Conservation (phyloP, 305 asterid species). For the Fraxinus velutina region DNA sequence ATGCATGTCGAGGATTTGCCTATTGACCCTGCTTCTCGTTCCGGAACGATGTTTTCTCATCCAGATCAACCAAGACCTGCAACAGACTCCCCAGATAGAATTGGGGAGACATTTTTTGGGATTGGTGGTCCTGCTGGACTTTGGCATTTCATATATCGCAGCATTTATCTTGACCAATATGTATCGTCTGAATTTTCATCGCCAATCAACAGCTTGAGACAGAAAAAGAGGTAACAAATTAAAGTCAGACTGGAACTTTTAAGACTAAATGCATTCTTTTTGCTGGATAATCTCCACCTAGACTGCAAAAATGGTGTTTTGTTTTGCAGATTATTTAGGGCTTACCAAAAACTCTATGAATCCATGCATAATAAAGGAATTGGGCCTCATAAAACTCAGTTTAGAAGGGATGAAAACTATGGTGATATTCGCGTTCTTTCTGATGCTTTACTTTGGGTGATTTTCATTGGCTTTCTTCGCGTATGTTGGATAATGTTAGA, state of each 20-base stretch:
- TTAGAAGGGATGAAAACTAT: constrained; percentile 87
- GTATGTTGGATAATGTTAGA: constrained; percentile 1
- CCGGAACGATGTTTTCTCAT: constrained; percentile 57
- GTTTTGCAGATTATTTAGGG: constrained; percentile 69
- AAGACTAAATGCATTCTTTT: constrained; percentile 14
- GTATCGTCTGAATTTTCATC: constrained; percentile 92
- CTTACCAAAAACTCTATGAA: constrained; percentile 69
- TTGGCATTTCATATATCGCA: constrained; percentile 95
- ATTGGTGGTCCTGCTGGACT: constrained; percentile 95
- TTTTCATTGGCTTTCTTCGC: constrained; percentile 1
- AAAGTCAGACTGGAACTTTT: constrained; percentile 18
- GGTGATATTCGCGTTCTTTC: constrained; percentile 42
- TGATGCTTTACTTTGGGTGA: background rate
- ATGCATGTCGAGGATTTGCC: constrained; percentile 81
- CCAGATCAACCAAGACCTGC: constrained; percentile 51
- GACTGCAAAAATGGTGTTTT: constrained; percentile 16
- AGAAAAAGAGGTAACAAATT: constrained; percentile 70
- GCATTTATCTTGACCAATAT: constrained; percentile 77
- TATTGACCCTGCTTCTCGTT: constrained; percentile 48
- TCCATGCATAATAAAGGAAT: constrained; percentile 84
- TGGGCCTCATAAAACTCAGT: constrained; percentile 95
- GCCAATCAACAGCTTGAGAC: constrained; percentile 66
- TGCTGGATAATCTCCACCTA: constrained; percentile 9
- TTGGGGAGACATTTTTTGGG: constrained; percentile 44
- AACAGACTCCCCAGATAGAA: constrained; percentile 46